Percentiles rank a stretch among this genome's conserved stretches.
phyloP scores from a whole-genome alignment of 2,329 filamentous ascomycete species.

The Chalaropsis thielavioides region DNA sequence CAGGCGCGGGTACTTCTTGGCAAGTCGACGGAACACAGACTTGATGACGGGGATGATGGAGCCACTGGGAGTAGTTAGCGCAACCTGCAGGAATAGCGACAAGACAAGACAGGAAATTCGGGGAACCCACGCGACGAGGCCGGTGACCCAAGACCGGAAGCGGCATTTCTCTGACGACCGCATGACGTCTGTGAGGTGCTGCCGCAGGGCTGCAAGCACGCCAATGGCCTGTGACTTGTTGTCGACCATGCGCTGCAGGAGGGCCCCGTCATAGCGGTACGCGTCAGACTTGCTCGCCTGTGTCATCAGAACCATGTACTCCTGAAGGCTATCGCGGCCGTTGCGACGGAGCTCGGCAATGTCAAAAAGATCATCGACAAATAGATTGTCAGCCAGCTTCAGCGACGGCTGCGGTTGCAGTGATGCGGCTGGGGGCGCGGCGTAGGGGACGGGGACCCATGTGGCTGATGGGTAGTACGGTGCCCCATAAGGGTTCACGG shows the following conservation, averaged over 20 bases:
- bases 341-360: conserved; percentile 7
- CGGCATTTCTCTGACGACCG: conserved; percentile 16
- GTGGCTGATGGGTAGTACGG: neutral
- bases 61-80: conserved; percentile 17
- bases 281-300: neutral
- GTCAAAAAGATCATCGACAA: conserved; percentile 7
- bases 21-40: conserved; percentile 12
- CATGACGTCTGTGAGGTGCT: conserved; percentile 13
- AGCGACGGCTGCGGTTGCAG: conserved; percentile 1
- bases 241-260: conserved; percentile 6
- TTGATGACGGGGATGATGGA: conserved; percentile 17
- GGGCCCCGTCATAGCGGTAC: conserved; percentile 1
- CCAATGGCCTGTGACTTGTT: conserved; percentile 1
- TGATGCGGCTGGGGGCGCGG: neutral
- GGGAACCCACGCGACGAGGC: conserved; percentile 18
- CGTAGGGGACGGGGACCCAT: neutral
- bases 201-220: conserved; percentile 10
- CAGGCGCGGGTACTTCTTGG: conserved; percentile 7
- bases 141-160: conserved; percentile 17
- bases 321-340: conserved; percentile 2
- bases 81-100: conserved; percentile 17
- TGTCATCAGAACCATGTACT: conserved; percentile 3
- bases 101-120: conserved; percentile 16
- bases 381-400: neutral
- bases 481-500: neutral